A percentile compares a stretch with the other conserved stretches of the same genome.
phyloP scores from a whole-genome alignment of 371 early-diverging fungal genomes.

The Mortierella sp. region DNA sequence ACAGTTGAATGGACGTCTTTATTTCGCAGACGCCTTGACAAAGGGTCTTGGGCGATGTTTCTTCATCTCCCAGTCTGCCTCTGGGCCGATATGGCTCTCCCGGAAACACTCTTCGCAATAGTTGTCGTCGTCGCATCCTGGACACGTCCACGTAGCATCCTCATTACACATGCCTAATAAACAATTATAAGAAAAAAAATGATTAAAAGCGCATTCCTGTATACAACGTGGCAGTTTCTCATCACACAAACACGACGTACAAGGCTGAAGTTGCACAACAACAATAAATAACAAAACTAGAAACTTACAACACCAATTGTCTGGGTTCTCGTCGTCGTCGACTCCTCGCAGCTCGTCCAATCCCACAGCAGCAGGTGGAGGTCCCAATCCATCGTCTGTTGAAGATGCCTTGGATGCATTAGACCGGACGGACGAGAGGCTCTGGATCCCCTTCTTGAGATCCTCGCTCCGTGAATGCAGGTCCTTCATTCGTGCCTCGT shows the following conservation, averaged over 20 bases:
- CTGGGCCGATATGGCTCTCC: constrained; percentile 61
- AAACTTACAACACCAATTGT: constrained; percentile 75
- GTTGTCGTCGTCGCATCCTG: constrained; percentile 69
- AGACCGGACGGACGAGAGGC: constrained; percentile 22
- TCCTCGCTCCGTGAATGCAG: constrained; percentile 59
- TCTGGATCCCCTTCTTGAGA: constrained; percentile 49
- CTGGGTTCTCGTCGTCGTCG: constrained; percentile 62
- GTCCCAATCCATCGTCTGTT: constrained; percentile 48
- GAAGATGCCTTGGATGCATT: constrained; percentile 16
- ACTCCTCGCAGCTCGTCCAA: constrained; percentile 56
- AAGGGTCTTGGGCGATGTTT: constrained; percentile 55
- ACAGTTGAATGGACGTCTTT: background rate
- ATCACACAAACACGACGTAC: background rate
- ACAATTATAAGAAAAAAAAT: background rate
- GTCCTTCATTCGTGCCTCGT: constrained; percentile 56
- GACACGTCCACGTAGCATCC: constrained; percentile 69
- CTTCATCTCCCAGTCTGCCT: constrained; percentile 59
- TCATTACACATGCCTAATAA: constrained; percentile 72
- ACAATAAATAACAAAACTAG: background rate
- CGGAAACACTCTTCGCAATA: constrained; percentile 70
- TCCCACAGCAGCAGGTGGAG: constrained; percentile 63
- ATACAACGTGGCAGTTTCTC: background rate
- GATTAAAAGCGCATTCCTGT: background rate
- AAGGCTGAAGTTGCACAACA: too few relatives aligned
- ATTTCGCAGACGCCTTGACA: constrained; percentile 24